Evolutionary conservation across 2,329 filamentous ascomycete genomes (phyloP), one percentile per base, ranked within the genome.

Genomic region (Fulvia fulva): DNA sequence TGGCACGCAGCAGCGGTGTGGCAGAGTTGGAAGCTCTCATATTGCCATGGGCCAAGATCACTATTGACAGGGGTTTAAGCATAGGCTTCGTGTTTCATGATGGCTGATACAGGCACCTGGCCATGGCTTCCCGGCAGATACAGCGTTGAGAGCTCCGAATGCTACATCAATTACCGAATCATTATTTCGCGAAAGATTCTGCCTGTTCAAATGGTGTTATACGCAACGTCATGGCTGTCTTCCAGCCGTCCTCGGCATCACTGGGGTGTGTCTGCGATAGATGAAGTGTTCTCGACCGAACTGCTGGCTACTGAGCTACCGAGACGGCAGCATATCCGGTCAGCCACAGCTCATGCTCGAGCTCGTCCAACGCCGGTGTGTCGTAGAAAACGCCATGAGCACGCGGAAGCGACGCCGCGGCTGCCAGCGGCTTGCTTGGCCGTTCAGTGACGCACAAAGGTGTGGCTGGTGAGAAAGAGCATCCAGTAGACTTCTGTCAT

Each of bases 81-180:
- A 25, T 41, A 51, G 32, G 57, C 57, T 55, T 41, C 59, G 53
- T 55, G 59, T 61, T 63, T 63, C 61, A 63, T 54, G 37, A 53
- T 44, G 37, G 51, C 44, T 59, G 57, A 60, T 60, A 62, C 62
- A 60, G 57, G 57, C 41, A 57, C 59, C 16, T 59, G 22, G 53
- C 56, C 52, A 56, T 57, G 57, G 51, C 46, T 58, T 54, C 61
- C 58, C 58, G 55, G 52, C 44, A 47, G 25, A 16, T 58, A 44
- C 34, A 43, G 50, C 46, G 6, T 47, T 8, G 19, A 47, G 21
- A 47, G 44, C 25, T 47, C 44, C 44, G 21, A 25, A 26, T 45
- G 41, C n/a, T 23, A 9, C n/a, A 45, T 8, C n/a, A 23, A 5
- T 45, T 23, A n/a, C 19, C 30, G 16, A 34, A 9, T 34, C 30